phyloP scores from a whole-genome alignment of 1,284 basidiomycete genomes.

The Boletellus deceptivus region DNA sequence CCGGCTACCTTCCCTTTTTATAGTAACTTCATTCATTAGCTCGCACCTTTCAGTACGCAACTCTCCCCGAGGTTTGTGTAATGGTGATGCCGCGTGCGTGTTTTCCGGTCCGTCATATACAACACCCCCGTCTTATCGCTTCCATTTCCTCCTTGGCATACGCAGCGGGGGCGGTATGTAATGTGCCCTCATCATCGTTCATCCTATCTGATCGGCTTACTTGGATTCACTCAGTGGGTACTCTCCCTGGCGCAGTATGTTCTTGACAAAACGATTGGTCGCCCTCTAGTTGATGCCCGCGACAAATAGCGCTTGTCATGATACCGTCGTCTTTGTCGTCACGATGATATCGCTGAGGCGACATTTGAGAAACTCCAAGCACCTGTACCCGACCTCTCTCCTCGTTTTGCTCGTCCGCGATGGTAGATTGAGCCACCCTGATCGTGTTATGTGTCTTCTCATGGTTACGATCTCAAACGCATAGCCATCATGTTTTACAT shows the following conservation, averaged over 20 bases:
- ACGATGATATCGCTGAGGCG: background rate
- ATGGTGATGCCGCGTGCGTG: background rate
- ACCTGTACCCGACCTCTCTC: background rate
- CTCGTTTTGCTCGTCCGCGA: background rate
- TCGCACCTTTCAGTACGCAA: background rate
- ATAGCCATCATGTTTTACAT: background rate
- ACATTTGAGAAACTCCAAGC: background rate
- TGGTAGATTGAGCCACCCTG: background rate
- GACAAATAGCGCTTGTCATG: background rate
- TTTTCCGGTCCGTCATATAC: conserved; percentile 24
- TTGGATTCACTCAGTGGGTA: background rate
- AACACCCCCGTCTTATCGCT: conserved; percentile 56
- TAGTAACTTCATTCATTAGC: background rate
- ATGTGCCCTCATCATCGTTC: too few species aligned
- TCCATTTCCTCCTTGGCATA: too few species aligned
- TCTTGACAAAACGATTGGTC: background rate
- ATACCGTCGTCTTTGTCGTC: background rate
- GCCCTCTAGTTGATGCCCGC: too few species aligned
- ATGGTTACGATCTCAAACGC: background rate
- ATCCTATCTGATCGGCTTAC: too few species aligned
- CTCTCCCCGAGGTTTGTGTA: background rate
- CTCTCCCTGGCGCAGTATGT: background rate
- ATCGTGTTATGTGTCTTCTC: too few species aligned
- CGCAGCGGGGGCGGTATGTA: too few species aligned
- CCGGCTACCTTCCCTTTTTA: background rate